These are phyloP conservation scores for Aquilaria sinensis DNA, from an alignment of 345 rosid species.

Conservation along the genomic window DNA sequence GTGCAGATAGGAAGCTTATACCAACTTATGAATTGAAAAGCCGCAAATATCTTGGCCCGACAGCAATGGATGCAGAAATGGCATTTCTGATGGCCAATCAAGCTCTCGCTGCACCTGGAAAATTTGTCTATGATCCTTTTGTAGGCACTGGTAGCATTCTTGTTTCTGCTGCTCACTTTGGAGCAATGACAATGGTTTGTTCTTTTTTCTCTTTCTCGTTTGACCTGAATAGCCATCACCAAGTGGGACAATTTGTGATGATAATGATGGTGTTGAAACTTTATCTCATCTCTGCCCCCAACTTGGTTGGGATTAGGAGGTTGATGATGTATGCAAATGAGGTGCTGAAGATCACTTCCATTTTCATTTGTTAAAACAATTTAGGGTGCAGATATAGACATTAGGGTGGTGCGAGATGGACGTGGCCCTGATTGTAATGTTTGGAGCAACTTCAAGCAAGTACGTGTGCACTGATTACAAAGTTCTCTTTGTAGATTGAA, in stretches of 20 bases:
- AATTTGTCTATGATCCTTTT: slow-evolving; percentile 89
- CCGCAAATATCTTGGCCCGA: slow-evolving; percentile 86
- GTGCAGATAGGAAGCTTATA: slow-evolving; percentile 80
- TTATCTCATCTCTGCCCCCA: not conserved
- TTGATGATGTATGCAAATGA: not conserved
- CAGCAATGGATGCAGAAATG: slow-evolving; percentile 99
- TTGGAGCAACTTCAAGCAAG: slow-evolving; percentile 99
- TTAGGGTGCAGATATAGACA: slow-evolving; percentile 98
- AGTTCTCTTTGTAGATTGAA: no score
- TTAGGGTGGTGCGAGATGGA: slow-evolving; percentile 95
- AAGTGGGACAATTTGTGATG: not conserved
- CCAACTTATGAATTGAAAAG: slow-evolving; percentile 85
- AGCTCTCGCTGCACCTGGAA: slow-evolving; percentile 72
- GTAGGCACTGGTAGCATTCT: slow-evolving; percentile 98
- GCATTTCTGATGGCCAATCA: slow-evolving; percentile 98
- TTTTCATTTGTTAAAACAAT: slow-evolving; percentile 16
- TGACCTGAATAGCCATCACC: no score
- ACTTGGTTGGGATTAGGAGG: no score
- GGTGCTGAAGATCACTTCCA: not conserved
- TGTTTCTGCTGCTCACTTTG: slow-evolving; percentile 87
- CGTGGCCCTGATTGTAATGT: slow-evolving; percentile 94
- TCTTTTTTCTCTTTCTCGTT: slow-evolving; percentile 2
- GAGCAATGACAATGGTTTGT: slow-evolving; percentile 87
- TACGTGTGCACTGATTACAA: slow-evolving; percentile 8
- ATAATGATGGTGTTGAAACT: slow-evolving; percentile 1